Conservation (phyloP, 768 basidiomycete genomes). For the Calocera viscosa region DNA sequence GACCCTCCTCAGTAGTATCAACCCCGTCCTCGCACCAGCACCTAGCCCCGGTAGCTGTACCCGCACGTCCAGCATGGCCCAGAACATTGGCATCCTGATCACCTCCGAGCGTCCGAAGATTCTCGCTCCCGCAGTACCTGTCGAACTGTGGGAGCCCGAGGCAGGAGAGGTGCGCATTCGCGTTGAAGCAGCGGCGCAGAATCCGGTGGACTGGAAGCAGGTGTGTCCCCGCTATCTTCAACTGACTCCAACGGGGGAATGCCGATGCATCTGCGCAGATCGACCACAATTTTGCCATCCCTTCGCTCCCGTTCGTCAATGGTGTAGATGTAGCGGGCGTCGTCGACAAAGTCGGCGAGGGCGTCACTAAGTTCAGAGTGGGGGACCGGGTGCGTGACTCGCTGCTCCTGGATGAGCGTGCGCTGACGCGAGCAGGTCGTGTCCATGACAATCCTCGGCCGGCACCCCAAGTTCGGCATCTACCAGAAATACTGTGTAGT, state of each 20-base stretch:
- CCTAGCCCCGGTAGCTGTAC: no score
- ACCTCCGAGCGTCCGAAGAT: slow-evolving; percentile 9
- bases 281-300: not conserved
- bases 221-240: not conserved
- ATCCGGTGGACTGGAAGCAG: slow-evolving; percentile 17
- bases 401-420: not conserved
- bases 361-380: slow-evolving; percentile 13
- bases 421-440: not conserved
- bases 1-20: no score
- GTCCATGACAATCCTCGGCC: slow-evolving; percentile 23
- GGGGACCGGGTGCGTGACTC: slow-evolving; percentile 19
- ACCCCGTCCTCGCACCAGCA: no score
- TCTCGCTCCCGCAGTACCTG: slow-evolving; percentile 5
- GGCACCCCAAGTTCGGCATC: not conserved
- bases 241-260: not conserved
- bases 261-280: not conserved
- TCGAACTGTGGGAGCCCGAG: slow-evolving; percentile 13
- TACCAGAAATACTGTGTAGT: not conserved
- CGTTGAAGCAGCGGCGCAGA: slow-evolving; percentile 15
- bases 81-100: not conserved
- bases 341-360: slow-evolving; percentile 12
- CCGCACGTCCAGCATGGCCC: not conserved
- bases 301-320: slow-evolving; percentile 21
- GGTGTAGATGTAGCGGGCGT: slow-evolving; percentile 14
- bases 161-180: slow-evolving; percentile 10